phyloP scores from a whole-genome alignment of 805 yeast species.

The Candida ficus region DNA sequence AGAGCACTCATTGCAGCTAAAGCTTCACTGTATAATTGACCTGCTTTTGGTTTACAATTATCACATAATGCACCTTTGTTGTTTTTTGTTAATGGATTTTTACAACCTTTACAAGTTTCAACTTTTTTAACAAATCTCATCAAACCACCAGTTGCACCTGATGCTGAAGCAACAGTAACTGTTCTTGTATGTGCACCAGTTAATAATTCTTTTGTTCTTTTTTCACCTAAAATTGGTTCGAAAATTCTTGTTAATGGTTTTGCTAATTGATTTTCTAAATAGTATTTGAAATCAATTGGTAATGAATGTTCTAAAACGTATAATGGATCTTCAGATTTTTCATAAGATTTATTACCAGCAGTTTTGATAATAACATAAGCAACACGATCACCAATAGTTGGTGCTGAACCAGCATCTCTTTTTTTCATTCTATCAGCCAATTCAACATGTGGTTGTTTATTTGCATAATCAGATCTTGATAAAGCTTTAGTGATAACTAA shows the following conservation, averaged over 20 bases:
- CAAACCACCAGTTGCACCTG: slow-evolving; percentile 62
- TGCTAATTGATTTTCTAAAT: slow-evolving; percentile 85
- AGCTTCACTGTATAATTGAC: slow-evolving; percentile 76
- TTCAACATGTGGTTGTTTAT: slow-evolving; percentile 96
- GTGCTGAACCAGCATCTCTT: slow-evolving; percentile 97
- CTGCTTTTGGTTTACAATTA: slow-evolving; percentile 68
- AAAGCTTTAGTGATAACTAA: slow-evolving; percentile 91
- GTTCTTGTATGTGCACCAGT: slow-evolving; percentile 83
- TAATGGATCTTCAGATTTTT: slow-evolving; percentile 94
- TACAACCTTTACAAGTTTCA: slow-evolving; percentile 85
- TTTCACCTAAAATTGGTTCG: slow-evolving; percentile 90
- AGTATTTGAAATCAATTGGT: slow-evolving; percentile 92
- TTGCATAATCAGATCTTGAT: slow-evolving; percentile 82
- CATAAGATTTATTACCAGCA: slow-evolving; percentile 79
- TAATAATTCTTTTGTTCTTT: slow-evolving; percentile 71
- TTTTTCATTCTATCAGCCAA: slow-evolving; percentile 93
- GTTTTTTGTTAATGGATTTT: slow-evolving; percentile 58
- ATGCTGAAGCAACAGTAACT: slow-evolving; percentile 47
- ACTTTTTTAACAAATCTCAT: slow-evolving; percentile 90
- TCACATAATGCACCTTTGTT: slow-evolving; percentile 75
- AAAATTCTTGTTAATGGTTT: slow-evolving; percentile 92
- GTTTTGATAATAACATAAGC: slow-evolving; percentile 90
- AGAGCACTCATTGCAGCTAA: slow-evolving; percentile 72
- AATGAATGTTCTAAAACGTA: slow-evolving; percentile 87
- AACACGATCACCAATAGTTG: slow-evolving; percentile 94